Conservation (phyloP, 371 early-diverging fungal species). For the Rhizopus stolonifer region DNA sequence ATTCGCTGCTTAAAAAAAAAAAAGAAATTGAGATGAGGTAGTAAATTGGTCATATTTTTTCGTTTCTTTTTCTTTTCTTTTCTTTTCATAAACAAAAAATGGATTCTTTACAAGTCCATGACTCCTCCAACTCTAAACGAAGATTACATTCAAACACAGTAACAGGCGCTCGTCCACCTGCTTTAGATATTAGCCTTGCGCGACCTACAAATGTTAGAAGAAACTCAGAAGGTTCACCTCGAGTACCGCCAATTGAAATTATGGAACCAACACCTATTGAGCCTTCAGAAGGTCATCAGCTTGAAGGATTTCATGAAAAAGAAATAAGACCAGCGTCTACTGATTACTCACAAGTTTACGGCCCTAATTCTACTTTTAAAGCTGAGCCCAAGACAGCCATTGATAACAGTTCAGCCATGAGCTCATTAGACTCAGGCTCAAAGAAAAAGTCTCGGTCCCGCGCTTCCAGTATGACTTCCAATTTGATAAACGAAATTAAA, state of each 20-base stretch:
- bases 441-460: constrained; percentile 26
- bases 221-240: constrained; percentile 30
- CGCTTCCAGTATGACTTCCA: constrained; percentile 28
- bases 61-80: background rate
- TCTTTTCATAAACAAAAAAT: background rate
- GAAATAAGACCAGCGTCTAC: constrained; percentile 1
- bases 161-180: constrained; percentile 18
- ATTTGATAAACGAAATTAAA: constrained; percentile 20
- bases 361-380: background rate
- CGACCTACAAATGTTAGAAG: constrained; percentile 15
- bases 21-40: constrained; percentile 1
- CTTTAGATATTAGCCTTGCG: constrained; percentile 10
- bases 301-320: constrained; percentile 3
- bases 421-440: background rate
- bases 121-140: background rate
- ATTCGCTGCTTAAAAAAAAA: background rate
- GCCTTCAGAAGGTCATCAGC: constrained; percentile 2
- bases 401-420: background rate
- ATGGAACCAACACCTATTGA: constrained; percentile 26
- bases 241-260: constrained; percentile 20
- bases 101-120: background rate
- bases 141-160: constrained; percentile 19
- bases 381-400: background rate
- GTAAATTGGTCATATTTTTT: background rate
- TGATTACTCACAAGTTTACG: background rate